Conservation (phyloP, 306 rosid genomes). For the Cicer yamashitae region DNA sequence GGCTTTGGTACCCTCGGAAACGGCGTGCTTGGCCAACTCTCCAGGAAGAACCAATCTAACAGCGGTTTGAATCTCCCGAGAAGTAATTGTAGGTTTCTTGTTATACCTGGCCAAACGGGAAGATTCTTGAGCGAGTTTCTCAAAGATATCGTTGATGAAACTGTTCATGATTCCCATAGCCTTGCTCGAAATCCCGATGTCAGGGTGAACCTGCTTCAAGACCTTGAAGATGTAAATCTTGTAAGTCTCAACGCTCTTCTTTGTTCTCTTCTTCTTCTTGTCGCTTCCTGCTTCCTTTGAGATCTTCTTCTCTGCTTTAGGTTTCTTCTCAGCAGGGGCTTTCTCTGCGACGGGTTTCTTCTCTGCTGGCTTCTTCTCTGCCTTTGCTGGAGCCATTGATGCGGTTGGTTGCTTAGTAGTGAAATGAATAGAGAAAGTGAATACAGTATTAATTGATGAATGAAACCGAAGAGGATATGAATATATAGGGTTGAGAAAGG, state of each 20-base stretch:
- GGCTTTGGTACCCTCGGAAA: slow-evolving; percentile 80
- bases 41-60: slow-evolving; percentile 81
- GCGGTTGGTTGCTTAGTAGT: neutral
- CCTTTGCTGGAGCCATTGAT: slow-evolving; percentile 72
- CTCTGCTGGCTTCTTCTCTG: slow-evolving; percentile 78
- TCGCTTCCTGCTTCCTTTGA: slow-evolving; percentile 73
- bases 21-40: slow-evolving; percentile 82
- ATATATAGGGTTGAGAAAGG: neutral
- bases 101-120: slow-evolving; percentile 71
- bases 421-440: neutral
- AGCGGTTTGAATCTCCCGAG: slow-evolving; percentile 81
- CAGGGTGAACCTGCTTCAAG: slow-evolving; percentile 82
- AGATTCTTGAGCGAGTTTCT: slow-evolving; percentile 81
- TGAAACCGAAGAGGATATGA: neutral
- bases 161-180: slow-evolving; percentile 91
- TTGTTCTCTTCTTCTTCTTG: slow-evolving; percentile 73
- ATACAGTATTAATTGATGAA: too few relatives aligned
- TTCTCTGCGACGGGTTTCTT: slow-evolving; percentile 63
- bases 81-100: slow-evolving; percentile 77
- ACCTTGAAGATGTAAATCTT: slow-evolving; percentile 89
- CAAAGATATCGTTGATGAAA: slow-evolving; percentile 79
- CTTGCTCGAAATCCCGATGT: slow-evolving; percentile 82
- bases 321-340: slow-evolving; percentile 70
- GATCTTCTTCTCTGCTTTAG: slow-evolving; percentile 80
- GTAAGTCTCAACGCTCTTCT: slow-evolving; percentile 75